Conservation (phyloP, 2,329 filamentous ascomycete genomes). For the Arthroderma sp. region DNA sequence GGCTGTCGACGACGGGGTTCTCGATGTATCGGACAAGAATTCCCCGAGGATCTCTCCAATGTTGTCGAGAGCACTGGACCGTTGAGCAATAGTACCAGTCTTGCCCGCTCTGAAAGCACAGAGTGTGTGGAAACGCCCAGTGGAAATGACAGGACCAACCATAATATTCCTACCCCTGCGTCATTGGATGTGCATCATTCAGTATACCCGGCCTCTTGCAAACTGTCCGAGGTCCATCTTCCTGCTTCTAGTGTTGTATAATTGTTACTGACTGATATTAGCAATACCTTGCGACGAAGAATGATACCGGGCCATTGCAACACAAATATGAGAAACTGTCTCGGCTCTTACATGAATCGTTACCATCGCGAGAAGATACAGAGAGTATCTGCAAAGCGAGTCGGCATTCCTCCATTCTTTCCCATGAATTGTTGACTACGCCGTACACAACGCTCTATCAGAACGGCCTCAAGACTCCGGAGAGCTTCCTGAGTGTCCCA, state of each 20-base stretch:
- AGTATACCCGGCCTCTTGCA: neutral
- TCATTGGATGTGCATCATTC: neutral
- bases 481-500: neutral
- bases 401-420: slow-evolving; percentile 3
- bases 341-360: slow-evolving; percentile 3
- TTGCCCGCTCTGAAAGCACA: neutral
- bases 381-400: slow-evolving; percentile 5
- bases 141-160: neutral
- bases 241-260: slow-evolving; percentile 1
- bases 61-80: no score
- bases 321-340: neutral
- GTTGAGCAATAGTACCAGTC: no score
- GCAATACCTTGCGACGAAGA: neutral
- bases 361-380: slow-evolving; percentile 5
- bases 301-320: neutral
- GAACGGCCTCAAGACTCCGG: slow-evolving; percentile 1
- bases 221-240: slow-evolving; percentile 2
- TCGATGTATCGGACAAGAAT: slow-evolving; percentile 37
- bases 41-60: slow-evolving; percentile 22
- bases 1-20: slow-evolving; percentile 18
- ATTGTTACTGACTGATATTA: slow-evolving; percentile 2
- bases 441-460: slow-evolving; percentile 1
- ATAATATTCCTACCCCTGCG: slow-evolving; percentile 1
- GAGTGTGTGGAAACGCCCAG: neutral
- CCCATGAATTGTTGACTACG: slow-evolving; percentile 5